Evolutionary conservation across 163 green algal species (phyloP).

Genomic region (Chlamydomonas reinhardtii): DNA sequence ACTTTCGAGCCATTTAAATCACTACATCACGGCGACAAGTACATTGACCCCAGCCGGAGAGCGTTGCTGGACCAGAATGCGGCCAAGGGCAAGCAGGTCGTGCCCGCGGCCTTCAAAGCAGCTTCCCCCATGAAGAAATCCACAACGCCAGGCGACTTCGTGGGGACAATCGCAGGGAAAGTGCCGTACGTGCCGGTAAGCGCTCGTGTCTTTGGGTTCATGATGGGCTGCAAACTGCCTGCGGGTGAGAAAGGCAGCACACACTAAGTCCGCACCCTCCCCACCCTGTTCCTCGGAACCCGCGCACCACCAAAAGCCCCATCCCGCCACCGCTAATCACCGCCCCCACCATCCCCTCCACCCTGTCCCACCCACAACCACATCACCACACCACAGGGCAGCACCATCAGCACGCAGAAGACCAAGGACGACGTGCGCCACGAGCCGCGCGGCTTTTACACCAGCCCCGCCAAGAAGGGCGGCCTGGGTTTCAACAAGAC

Average conservation of each 20-base stretch:
- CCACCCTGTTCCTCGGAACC: too few relatives aligned
- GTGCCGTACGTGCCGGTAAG: slow-evolving; percentile 63
- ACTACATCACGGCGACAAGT: slow-evolving; percentile 55
- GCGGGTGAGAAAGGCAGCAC: too few relatives aligned
- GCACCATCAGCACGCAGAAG: slow-evolving; percentile 30
- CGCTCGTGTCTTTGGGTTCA: too few relatives aligned
- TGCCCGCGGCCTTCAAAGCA: slow-evolving; percentile 60
- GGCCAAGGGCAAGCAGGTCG: slow-evolving; percentile 44
- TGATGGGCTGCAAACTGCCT: too few relatives aligned
- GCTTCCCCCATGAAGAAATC: slow-evolving; percentile 66
- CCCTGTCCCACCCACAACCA: too few relatives aligned
- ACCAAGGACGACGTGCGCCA: slow-evolving; percentile 61
- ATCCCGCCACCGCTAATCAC: too few relatives aligned
- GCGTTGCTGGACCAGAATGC: slow-evolving; percentile 31
- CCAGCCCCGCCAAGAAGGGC: slow-evolving; percentile 68
- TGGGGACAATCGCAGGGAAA: slow-evolving; percentile 64
- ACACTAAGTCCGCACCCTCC: too few relatives aligned
- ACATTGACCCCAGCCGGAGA: slow-evolving; percentile 53
- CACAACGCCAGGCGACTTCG: slow-evolving; percentile 59
- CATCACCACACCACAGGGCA: background rate
- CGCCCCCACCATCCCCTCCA: background rate
- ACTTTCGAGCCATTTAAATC: slow-evolving; percentile 56
- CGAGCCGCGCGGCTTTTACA: slow-evolving; percentile 66
- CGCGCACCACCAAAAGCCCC: too few relatives aligned
- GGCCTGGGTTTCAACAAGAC: slow-evolving; percentile 71